These are phyloP conservation scores for Neolentinus lepideus DNA, from an alignment of 1,284 basidiomycete genomes.

Conservation along the genomic window DNA sequence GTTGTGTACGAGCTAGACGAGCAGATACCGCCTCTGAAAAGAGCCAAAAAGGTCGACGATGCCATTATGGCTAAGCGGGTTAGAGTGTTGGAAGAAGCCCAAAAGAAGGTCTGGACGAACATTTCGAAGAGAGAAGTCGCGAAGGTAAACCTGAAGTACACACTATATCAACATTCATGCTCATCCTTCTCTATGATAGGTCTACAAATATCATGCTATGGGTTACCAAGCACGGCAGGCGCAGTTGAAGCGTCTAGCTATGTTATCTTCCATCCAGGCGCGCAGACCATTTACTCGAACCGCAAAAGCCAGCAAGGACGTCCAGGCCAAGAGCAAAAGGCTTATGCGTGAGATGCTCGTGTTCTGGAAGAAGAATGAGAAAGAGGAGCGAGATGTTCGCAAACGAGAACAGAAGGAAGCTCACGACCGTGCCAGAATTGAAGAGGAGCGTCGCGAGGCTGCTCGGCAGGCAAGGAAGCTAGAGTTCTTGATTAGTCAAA, in stretches of 20 bases:
- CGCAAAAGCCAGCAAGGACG: conserved; percentile 82
- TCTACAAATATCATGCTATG: conserved; percentile 70
- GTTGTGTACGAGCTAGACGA: conserved; percentile 71
- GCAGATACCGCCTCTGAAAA: conserved; percentile 56
- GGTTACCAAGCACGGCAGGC: conserved; percentile 58
- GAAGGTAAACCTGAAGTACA: conserved; percentile 43
- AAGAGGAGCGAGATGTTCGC: conserved; percentile 88
- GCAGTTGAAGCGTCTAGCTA: conserved; percentile 75
- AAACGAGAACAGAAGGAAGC: conserved; percentile 95
- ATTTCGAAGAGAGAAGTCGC: conserved; percentile 79
- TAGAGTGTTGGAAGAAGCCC: conserved; percentile 74
- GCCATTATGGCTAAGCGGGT: conserved; percentile 64
- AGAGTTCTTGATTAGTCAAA: conserved; percentile 99
- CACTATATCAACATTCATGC: conserved; percentile 2
- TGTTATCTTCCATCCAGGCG: conserved; percentile 73
- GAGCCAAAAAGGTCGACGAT: conserved; percentile 70
- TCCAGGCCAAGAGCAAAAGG: conserved; percentile 81
- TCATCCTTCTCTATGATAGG: conserved; percentile 34
- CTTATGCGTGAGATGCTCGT: conserved; percentile 93
- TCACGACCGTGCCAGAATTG: conserved; percentile 82
- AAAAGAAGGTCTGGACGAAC: conserved; percentile 81
- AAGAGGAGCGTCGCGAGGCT: conserved; percentile 95
- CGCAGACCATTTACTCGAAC: conserved; percentile 76
- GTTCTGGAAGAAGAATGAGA: conserved; percentile 98
- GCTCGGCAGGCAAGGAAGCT: conserved; percentile 95